These are phyloP conservation scores for Clohesyomyces aquaticus DNA, from an alignment of 495 filamentous ascomycete species.

Conservation along the genomic window DNA sequence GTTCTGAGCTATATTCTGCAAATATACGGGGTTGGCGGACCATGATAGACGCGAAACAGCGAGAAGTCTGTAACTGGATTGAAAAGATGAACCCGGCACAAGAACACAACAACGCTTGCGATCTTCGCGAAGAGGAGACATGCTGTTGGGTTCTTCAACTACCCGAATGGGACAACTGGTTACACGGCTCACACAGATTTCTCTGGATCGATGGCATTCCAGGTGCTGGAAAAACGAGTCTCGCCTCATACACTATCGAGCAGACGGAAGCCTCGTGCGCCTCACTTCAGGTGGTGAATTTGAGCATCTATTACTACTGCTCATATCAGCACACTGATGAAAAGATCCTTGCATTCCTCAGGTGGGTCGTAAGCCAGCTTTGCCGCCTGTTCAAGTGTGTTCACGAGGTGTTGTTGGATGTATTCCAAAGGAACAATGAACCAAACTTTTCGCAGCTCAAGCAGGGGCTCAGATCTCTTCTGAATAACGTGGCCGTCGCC, in stretches of 20 bases:
- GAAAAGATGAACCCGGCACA: conserved; percentile 10
- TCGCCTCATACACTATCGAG: conserved; percentile 15
- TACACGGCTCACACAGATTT: neutral
- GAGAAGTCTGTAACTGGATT: conserved; percentile 19
- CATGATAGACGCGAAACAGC: neutral
- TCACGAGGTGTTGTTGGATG: neutral
- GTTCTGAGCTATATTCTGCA: neutral
- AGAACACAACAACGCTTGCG: conserved; percentile 4
- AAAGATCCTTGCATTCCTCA: conserved; percentile 4
- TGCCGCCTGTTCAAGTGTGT: conserved; percentile 1
- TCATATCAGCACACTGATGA: conserved; percentile 11
- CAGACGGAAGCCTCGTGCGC: neutral
- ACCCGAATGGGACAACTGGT: conserved; percentile 9
- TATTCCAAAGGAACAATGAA: neutral
- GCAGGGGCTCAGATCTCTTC: neutral
- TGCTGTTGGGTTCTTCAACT: conserved; percentile 11
- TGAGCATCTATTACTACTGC: conserved; percentile 24
- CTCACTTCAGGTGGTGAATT: neutral
- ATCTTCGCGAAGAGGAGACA: conserved; percentile 6
- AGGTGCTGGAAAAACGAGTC: conserved; percentile 21
- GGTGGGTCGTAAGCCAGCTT: conserved; percentile 22
- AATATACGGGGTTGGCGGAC: neutral
- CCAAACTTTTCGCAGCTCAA: neutral
- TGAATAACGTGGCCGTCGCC: neutral
- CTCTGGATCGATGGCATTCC: conserved; percentile 28